Conservation (phyloP, 352 stramenopile genomes). For the Salisapilia sapeloensis region DNA sequence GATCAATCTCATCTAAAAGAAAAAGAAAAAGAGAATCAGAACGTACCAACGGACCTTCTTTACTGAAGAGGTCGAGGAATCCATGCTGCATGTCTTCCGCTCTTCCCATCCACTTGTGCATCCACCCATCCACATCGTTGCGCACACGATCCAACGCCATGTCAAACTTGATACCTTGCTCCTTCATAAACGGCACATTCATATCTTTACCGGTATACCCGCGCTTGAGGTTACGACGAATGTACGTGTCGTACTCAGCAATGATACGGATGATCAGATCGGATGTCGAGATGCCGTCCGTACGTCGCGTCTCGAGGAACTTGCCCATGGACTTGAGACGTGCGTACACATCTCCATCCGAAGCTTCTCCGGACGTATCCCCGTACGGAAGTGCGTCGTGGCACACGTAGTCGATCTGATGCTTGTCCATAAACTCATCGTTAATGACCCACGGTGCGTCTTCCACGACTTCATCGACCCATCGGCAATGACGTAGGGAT, state of each 20-base stretch:
- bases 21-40: neutral
- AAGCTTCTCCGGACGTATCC: constrained; percentile 46
- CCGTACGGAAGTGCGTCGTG: constrained; percentile 79
- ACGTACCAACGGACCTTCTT: constrained; percentile 53
- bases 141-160: constrained; percentile 74
- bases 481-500: constrained; percentile 68
- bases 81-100: constrained; percentile 64
- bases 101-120: constrained; percentile 67
- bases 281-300: constrained; percentile 79
- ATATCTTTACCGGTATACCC: constrained; percentile 86
- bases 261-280: constrained; percentile 85
- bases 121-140: constrained; percentile 53
- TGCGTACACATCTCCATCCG: constrained; percentile 69
- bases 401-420: constrained; percentile 81
- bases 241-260: constrained; percentile 85
- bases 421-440: constrained; percentile 68
- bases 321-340: constrained; percentile 79
- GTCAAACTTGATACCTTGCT: constrained; percentile 80
- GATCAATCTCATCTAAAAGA: neutral
- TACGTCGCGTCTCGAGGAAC: constrained; percentile 71
- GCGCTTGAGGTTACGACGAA: constrained; percentile 75
- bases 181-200: constrained; percentile 82
- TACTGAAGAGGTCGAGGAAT: constrained; percentile 64
- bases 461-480: constrained; percentile 78
- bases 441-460: constrained; percentile 78